Conservation (phyloP, 768 basidiomycete genomes). For the button mushroom (Agaricus bisporus) region DNA sequence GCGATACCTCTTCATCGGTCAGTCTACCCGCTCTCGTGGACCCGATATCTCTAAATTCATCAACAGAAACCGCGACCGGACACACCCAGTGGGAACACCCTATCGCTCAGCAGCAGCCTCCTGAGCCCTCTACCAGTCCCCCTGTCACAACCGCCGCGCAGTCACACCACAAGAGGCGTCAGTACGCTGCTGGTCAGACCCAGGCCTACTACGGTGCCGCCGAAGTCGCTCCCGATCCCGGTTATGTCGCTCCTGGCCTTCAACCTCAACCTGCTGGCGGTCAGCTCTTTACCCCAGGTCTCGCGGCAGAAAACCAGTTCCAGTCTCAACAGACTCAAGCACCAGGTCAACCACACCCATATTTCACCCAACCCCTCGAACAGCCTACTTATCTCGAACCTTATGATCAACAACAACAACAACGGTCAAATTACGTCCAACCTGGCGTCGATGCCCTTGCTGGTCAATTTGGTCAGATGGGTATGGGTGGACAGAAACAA, state of each 20-base stretch:
- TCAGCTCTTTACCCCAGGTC: slow-evolving; percentile 84
- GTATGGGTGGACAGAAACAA: slow-evolving; percentile 69
- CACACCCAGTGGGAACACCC: slow-evolving; percentile 90
- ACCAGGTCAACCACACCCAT: slow-evolving; percentile 26
- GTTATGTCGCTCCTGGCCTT: slow-evolving; percentile 33
- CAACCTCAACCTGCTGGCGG: slow-evolving; percentile 33
- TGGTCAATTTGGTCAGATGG: slow-evolving; percentile 89
- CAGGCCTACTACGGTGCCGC: slow-evolving; percentile 73
- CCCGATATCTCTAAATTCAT: slow-evolving; percentile 15
- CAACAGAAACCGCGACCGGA: slow-evolving; percentile 73
- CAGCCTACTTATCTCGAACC: slow-evolving; percentile 40
- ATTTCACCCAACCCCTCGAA: slow-evolving; percentile 37
- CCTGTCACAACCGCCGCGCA: slow-evolving; percentile 42
- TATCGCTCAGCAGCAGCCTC: slow-evolving; percentile 24
- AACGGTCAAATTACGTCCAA: slow-evolving; percentile 38
- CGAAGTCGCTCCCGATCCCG: slow-evolving; percentile 38
- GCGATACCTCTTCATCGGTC: slow-evolving; percentile 86
- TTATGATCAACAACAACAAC: slow-evolving; percentile 32
- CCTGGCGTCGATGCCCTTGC: slow-evolving; percentile 58
- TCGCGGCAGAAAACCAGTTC: slow-evolving; percentile 65
- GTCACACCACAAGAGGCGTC: slow-evolving; percentile 63
- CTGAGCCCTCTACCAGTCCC: slow-evolving; percentile 32
- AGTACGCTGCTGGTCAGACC: slow-evolving; percentile 92
- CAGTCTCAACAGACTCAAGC: slow-evolving; percentile 52
- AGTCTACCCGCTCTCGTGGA: slow-evolving; percentile 22